These are phyloP conservation scores for Gyrodon lividus DNA, from an alignment of 768 basidiomycete genomes.

Conservation along the genomic window DNA sequence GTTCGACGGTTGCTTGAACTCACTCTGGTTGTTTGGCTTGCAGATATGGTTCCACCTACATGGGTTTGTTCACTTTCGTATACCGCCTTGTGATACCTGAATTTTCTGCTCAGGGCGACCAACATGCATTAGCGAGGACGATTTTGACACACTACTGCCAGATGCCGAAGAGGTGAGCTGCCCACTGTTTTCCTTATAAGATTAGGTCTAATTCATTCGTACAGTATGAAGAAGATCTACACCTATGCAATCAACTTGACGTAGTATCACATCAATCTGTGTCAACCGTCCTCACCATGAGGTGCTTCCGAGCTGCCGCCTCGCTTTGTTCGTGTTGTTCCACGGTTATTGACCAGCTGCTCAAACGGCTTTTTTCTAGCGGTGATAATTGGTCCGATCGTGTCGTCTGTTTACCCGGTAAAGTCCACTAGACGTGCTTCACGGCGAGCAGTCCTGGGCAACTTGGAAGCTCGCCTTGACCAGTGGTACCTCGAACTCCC, in stretches of 20 bases:
- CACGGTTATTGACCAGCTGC: constrained; percentile 1
- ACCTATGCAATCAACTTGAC: constrained; percentile 47
- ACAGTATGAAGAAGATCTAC: constrained; percentile 61
- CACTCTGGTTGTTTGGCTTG: constrained; percentile 6
- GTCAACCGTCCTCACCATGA: constrained; percentile 44
- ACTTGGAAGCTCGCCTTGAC: constrained; percentile 65
- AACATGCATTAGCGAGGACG: constrained; percentile 61
- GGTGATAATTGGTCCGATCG: constrained; percentile 63
- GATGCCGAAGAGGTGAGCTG: constrained; percentile 49
- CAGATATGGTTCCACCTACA: constrained; percentile 72
- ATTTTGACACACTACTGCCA: constrained; percentile 68
- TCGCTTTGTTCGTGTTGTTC: constrained; percentile 50
- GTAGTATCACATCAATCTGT: constrained; percentile 41
- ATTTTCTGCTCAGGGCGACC: constrained; percentile 52
- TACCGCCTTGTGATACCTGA: not conserved
- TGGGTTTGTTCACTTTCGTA: constrained; percentile 44
- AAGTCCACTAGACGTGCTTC: constrained; percentile 45
- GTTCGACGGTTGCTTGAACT: not conserved
- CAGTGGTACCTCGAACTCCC: constrained; percentile 75
- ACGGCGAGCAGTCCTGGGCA: constrained; percentile 48
- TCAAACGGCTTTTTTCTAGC: constrained; percentile 39
- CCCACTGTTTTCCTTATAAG: not conserved
- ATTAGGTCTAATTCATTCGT: constrained; percentile 6
- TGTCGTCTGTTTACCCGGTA: constrained; percentile 70
- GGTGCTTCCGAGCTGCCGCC: constrained; percentile 54